A percentile compares a stretch with the other conserved stretches of the same genome.
Conservation (phyloP, 176 grass and related monocot species). For the Carex scoparia region DNA sequence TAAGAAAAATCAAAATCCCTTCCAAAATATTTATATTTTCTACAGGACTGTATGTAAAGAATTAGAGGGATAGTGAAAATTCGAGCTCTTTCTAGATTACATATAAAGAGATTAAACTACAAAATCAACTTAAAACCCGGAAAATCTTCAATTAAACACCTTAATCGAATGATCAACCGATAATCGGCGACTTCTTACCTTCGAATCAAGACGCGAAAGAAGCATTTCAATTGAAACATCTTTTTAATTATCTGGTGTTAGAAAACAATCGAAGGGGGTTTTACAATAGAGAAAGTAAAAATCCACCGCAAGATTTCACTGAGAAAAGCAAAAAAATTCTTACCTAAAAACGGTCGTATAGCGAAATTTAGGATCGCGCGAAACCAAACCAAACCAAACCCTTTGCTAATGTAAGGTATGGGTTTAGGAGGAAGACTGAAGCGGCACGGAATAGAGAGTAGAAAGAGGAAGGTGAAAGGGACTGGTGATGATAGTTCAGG, state of each 20-base stretch:
- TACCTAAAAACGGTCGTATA: slow-evolving; percentile 4
- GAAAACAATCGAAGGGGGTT: neutral
- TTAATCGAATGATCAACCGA: neutral
- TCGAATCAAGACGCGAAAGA: neutral
- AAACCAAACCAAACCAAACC: slow-evolving; percentile 8
- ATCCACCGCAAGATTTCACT: neutral
- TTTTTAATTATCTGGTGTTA: neutral
- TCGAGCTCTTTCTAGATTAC: neutral
- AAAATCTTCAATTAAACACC: neutral
- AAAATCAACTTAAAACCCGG: neutral
- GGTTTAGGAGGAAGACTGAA: slow-evolving; percentile 18
- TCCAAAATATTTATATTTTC: neutral
- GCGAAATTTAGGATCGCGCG: neutral
- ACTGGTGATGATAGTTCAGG: neutral
- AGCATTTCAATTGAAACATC: neutral
- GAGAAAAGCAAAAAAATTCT: neutral
- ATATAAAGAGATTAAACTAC: neutral
- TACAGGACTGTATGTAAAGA: neutral
- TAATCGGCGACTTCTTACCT: neutral
- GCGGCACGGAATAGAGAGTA: neutral
- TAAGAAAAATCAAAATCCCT: neutral
- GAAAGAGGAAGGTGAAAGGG: neutral
- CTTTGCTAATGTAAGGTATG: neutral
- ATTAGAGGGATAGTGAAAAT: neutral
- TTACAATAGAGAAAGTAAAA: neutral